phyloP scores from a whole-genome alignment of 2,329 filamentous ascomycete species.

The Teratosphaeria pseudoeucalypti region DNA sequence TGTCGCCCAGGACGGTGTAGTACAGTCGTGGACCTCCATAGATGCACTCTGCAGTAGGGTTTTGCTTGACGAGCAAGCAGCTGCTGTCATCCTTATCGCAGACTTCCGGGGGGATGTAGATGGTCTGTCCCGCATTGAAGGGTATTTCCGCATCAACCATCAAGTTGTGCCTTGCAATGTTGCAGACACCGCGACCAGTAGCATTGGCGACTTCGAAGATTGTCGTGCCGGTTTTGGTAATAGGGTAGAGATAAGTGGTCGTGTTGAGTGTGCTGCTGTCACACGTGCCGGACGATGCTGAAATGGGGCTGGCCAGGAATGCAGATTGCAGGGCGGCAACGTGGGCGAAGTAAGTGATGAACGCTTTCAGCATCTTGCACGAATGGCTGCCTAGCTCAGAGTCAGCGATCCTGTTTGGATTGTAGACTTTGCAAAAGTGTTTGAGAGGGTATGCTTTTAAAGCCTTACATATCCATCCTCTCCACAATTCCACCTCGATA shows the following conservation, averaged over 20 bases:
- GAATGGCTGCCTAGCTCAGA: neutral
- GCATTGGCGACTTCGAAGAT: neutral
- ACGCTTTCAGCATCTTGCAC: neutral
- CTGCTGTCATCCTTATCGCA: neutral
- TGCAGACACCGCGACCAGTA: neutral
- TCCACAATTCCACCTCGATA: no score
- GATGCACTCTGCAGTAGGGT: neutral
- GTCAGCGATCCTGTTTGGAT: neutral
- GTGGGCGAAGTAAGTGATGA: neutral
- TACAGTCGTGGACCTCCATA: neutral
- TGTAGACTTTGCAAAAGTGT: neutral
- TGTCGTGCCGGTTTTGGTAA: neutral
- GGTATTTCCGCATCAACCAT: neutral
- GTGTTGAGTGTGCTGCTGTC: neutral
- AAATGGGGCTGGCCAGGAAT: neutral
- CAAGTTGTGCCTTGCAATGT: neutral
- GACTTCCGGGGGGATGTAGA: neutral
- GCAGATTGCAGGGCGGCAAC: neutral
- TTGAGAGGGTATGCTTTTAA: no score
- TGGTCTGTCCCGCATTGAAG: neutral
- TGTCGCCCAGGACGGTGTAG: neutral
- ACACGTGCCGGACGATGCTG: neutral
- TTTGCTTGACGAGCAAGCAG: neutral
- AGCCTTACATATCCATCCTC: neutral
- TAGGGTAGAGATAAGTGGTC: neutral